Evolutionary conservation across 768 basidiomycete species (phyloP).

Genomic region (Tulasnella sp.): DNA sequence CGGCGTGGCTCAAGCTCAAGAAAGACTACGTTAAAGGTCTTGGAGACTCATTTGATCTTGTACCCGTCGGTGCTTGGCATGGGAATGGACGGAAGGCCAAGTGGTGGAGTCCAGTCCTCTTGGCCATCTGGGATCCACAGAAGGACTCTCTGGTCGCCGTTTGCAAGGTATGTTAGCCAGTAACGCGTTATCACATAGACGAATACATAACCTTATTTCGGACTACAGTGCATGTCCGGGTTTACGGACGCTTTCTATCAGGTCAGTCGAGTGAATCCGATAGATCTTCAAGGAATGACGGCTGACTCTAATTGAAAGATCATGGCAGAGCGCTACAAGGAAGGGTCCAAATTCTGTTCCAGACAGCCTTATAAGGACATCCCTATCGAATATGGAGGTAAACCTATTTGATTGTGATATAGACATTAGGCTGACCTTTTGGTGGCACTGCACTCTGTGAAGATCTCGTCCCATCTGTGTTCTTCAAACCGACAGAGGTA

Average conservation of each 20-base stretch:
- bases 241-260: slow-evolving; percentile 81
- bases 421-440: slow-evolving; percentile 1
- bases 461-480: slow-evolving; percentile 58
- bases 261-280: slow-evolving; percentile 29
- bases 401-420: slow-evolving; percentile 18
- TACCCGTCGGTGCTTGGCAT: slow-evolving; percentile 62
- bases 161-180: slow-evolving; percentile 75
- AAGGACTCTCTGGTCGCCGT: slow-evolving; percentile 58
- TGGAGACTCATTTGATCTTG: slow-evolving; percentile 33
- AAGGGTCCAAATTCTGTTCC: slow-evolving; percentile 46
- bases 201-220: not conserved
- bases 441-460: slow-evolving; percentile 11
- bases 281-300: not conserved
- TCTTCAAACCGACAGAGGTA: slow-evolving; percentile 62
- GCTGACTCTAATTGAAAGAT: slow-evolving; percentile 35
- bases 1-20: slow-evolving; percentile 85
- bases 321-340: slow-evolving; percentile 56
- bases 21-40: slow-evolving; percentile 79
- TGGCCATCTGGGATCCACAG: slow-evolving; percentile 62
- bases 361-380: slow-evolving; percentile 33
- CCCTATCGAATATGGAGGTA: slow-evolving; percentile 59
- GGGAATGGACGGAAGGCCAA: slow-evolving; percentile 79
- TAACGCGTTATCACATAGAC: too few relatives aligned
- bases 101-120: slow-evolving; percentile 87
- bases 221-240: slow-evolving; percentile 33